Evolutionary conservation across 2,329 filamentous ascomycete genomes (phyloP).

Genomic region (Chaetothyriales sp.): DNA sequence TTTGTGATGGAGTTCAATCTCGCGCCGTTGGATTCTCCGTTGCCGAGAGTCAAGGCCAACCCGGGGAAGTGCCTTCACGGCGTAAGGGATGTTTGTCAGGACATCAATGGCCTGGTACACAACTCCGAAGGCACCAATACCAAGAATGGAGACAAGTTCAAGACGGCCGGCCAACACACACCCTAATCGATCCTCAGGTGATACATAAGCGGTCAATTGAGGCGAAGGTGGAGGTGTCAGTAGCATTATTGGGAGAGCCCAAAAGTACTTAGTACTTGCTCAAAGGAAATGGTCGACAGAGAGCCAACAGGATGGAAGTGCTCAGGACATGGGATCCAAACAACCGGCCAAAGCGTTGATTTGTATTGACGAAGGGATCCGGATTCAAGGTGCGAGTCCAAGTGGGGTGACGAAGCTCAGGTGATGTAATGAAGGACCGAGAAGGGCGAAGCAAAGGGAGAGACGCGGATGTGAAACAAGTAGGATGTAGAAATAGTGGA

Average conservation of each 20-base stretch:
- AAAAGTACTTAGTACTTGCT: conserved; percentile 18
- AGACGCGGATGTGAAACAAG: conserved; percentile 5
- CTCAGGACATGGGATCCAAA: conserved; percentile 20
- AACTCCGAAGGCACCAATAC: conserved; percentile 89
- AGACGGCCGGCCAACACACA: conserved; percentile 69
- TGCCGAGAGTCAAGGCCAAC: conserved; percentile 79
- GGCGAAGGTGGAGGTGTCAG: conserved; percentile 34
- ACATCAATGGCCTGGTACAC: conserved; percentile 84
- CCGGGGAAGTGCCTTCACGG: conserved; percentile 95
- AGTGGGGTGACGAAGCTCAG: background rate
- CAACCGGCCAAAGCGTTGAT: background rate
- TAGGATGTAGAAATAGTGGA: conserved; percentile 3
- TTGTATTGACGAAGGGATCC: conserved; percentile 1
- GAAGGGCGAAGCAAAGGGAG: conserved; percentile 2
- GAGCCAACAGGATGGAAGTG: conserved; percentile 13
- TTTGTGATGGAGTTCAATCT: conserved; percentile 81
- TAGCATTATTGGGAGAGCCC: conserved; percentile 33
- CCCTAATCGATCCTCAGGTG: conserved; percentile 77
- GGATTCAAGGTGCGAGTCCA: conserved; percentile 2
- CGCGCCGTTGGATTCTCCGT: conserved; percentile 76
- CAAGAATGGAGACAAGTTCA: conserved; percentile 71
- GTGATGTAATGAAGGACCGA: conserved; percentile 9
- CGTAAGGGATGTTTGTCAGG: conserved; percentile 68
- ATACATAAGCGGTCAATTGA: conserved; percentile 37
- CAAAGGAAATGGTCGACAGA: conserved; percentile 16